Base-by-base conservation (phyloP, 805 yeast genomes). In the Saturnispora quitensis region DNA sequence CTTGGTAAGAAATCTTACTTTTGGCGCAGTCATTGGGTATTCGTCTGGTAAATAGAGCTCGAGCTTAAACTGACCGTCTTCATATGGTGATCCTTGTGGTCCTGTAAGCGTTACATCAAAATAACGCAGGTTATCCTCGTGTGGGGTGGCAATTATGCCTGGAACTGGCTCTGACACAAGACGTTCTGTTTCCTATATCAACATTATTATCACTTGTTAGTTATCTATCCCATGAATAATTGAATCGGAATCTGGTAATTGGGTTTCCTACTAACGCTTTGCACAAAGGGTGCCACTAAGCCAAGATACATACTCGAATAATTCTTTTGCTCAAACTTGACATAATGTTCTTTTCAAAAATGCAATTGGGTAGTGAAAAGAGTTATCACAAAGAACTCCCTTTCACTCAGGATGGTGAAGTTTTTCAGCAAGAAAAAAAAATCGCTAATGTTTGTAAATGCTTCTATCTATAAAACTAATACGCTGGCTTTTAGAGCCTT, bases 11-110 rank as follows among this genome's bases (percentile, higher is more conserved):
- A 93, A 93, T 53, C 99, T 77, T 50, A 93, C 95, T 65, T 89
- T 90, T 48, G 99, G 99, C 0, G 99, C 96, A 62, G 88, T 89
- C 97, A 91, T 86, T 12, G 99, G 99, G 67, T 93, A 93, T 64
- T 93, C 99, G 63, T 93, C 97, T 2, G 99, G 98, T 56, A 93
- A 69, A 64, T 77, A 93, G 56, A 93, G 73, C 67, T 93, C 99
- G 53, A 93, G 72, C 58, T 84, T 75, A 72, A 93, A 93, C 50
- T 69, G 66, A n/a, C 89, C 89, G 50, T 69, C 63, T 63, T 91
- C 96, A 64, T 91, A 93, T 1, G 99, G 98, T 1, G 96, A 86
- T 50, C 85, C 84, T 31, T 77, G 73, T 9, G 99, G 99, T 0
- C 99, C 99, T 54, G 87, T 89, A 55, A 93, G 84, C 2, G 87